Percentiles rank a stretch among this genome's conserved stretches.
Evolutionary conservation across 1,284 basidiomycete genomes (phyloP).

Genomic region (Trametes pubescens): DNA sequence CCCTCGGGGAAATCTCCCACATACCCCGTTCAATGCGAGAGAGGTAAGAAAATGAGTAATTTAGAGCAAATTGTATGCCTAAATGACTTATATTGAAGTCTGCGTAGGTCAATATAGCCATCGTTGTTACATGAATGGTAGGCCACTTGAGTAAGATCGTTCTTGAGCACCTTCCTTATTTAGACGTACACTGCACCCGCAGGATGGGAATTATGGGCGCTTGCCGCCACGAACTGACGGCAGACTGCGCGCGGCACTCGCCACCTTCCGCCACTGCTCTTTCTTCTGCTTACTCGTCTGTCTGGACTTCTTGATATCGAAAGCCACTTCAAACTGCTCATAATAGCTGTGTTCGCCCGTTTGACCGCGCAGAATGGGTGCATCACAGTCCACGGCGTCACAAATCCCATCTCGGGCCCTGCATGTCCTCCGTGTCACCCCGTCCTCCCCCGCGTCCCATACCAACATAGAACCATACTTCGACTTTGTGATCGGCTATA

Average conservation of each 20-base stretch:
- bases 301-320: not conserved
- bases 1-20: no score
- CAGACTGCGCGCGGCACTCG: not conserved
- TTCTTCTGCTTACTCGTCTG: not conserved
- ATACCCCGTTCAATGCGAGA: no score
- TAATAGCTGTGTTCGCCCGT: not conserved
- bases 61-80: no score
- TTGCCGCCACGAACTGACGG: not conserved
- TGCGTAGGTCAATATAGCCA: no score
- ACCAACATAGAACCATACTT: conserved; percentile 95
- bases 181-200: conserved; percentile 6
- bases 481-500: conserved; percentile 94
- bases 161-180: conserved; percentile 27
- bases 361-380: conserved; percentile 61
- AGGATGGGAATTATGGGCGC: conserved; percentile 16
- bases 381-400: conserved; percentile 71
- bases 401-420: conserved; percentile 73
- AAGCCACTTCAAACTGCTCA: not conserved
- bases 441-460: conserved; percentile 85
- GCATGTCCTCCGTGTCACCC: conserved; percentile 87
- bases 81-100: no score
- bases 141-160: not conserved
- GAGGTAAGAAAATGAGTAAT: no score
- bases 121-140: not conserved
- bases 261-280: not conserved